Evolutionary conservation across 2,329 filamentous ascomycete species (phyloP).

Genomic region (Phaeosphaeria sp.): DNA sequence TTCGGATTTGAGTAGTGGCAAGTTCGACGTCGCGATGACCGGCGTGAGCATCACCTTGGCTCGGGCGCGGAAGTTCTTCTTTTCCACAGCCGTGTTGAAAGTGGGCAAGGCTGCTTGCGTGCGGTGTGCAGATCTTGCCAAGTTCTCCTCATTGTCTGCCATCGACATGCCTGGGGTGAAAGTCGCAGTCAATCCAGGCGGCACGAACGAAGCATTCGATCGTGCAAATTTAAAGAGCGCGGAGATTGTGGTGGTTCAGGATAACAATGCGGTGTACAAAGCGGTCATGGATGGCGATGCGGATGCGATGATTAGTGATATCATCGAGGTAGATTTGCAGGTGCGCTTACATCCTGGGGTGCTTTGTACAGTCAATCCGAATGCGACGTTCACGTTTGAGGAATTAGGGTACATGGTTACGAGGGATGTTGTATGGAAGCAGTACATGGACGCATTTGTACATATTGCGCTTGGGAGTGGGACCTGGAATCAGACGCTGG

Average conservation of each 20-base stretch:
- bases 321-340: slow-evolving; percentile 20
- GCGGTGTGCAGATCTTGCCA: slow-evolving; percentile 10
- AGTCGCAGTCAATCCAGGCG: slow-evolving; percentile 16
- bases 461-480: slow-evolving; percentile 15
- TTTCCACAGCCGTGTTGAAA: slow-evolving; percentile 12
- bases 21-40: slow-evolving; percentile 20
- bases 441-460: slow-evolving; percentile 18
- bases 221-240: slow-evolving; percentile 15
- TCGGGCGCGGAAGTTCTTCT: slow-evolving; percentile 11
- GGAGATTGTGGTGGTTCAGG: slow-evolving; percentile 12
- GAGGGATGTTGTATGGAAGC: slow-evolving; percentile 16
- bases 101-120: slow-evolving; percentile 20
- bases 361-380: slow-evolving; percentile 12
- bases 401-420: slow-evolving; percentile 17
- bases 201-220: slow-evolving; percentile 21
- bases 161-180: slow-evolving; percentile 17
- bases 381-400: slow-evolving; percentile 18
- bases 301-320: slow-evolving; percentile 20
- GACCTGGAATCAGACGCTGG: slow-evolving; percentile 16
- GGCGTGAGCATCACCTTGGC: slow-evolving; percentile 19
- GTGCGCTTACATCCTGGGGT: slow-evolving; percentile 12
- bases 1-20: slow-evolving; percentile 5
- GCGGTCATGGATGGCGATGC: slow-evolving; percentile 18
- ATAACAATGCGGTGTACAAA: slow-evolving; percentile 18
- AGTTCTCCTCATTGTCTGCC: slow-evolving; percentile 11